Evolutionary conservation across 2,329 filamentous ascomycete species (phyloP).

Genomic region (Bretziella fagacearum): DNA sequence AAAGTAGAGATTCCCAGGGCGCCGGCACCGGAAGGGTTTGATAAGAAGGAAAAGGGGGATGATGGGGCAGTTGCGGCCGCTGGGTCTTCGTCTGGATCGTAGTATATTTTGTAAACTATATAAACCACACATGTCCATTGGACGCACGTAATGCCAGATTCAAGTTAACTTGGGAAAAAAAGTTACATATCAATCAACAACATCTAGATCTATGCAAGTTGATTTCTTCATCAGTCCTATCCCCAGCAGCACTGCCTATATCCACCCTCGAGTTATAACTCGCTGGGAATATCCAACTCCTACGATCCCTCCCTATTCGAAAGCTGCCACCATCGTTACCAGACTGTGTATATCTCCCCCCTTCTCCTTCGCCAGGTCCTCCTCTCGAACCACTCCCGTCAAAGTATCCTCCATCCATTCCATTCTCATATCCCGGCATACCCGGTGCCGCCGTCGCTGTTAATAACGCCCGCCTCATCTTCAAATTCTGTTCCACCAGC

Average conservation of each 20-base stretch:
- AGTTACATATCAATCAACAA: constrained; percentile 16
- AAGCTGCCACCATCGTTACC: constrained; percentile 28
- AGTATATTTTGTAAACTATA: background rate
- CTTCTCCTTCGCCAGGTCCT: background rate
- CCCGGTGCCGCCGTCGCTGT: constrained; percentile 37
- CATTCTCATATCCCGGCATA: constrained; percentile 29
- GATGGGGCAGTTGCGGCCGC: background rate
- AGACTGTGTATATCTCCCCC: background rate
- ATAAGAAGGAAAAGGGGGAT: constrained; percentile 1
- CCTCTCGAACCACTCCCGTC: constrained; percentile 26
- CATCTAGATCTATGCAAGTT: constrained; percentile 15
- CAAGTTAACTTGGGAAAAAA: background rate
- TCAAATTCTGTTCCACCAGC: constrained; percentile 46
- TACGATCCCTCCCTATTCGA: constrained; percentile 37
- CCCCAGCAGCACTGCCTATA: constrained; percentile 25
- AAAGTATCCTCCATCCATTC: constrained; percentile 33
- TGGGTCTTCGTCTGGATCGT: background rate
- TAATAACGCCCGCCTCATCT: constrained; percentile 41
- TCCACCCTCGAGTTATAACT: constrained; percentile 25
- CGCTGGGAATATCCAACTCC: constrained; percentile 43
- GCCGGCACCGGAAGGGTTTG: constrained; percentile 20
- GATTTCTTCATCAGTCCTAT: constrained; percentile 26
- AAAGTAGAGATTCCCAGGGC: constrained; percentile 35
- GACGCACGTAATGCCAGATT: background rate
- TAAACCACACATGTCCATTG: background rate